Evolutionary conservation across 805 yeast species (phyloP).

Genomic region (Nakazawaea molendinolei): DNA sequence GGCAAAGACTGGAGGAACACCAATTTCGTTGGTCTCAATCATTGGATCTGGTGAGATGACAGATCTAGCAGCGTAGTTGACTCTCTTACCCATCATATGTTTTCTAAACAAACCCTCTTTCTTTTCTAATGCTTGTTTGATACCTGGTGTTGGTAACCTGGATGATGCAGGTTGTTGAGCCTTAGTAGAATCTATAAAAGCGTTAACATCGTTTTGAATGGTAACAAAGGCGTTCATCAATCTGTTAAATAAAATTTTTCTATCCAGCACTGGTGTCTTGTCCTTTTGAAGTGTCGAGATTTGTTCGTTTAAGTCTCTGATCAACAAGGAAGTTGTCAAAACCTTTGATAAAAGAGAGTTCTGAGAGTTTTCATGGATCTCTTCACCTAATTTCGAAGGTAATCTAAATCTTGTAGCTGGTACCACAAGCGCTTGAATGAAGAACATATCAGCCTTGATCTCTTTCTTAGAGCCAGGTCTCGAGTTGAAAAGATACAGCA

Average conservation of each 20-base stretch:
- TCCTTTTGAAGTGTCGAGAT: conserved; percentile 59
- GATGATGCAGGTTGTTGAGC: conserved; percentile 60
- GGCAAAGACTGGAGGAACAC: conserved; percentile 98
- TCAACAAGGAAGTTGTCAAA: conserved; percentile 70
- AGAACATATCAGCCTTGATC: conserved; percentile 74
- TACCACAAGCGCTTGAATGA: conserved; percentile 80
- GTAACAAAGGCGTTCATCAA: conserved; percentile 95
- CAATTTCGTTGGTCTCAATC: conserved; percentile 95
- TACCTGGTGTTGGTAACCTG: conserved; percentile 82
- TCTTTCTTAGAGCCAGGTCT: conserved; percentile 50
- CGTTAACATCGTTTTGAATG: conserved; percentile 90
- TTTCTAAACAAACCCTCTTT: conserved; percentile 97
- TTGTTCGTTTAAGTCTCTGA: conserved; percentile 86
- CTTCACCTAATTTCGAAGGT: conserved; percentile 96
- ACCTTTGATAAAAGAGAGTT: conserved; percentile 81
- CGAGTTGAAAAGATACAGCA: conserved; percentile 74
- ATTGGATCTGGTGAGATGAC: conserved; percentile 99
- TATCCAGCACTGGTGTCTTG: conserved; percentile 57
- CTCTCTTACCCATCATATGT: conserved; percentile 99
- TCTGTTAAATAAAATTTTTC: conserved; percentile 74
- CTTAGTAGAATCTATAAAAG: conserved; percentile 87
- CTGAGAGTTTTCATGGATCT: conserved; percentile 88
- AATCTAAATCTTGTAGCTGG: conserved; percentile 96
- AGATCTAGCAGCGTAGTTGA: conserved; percentile 97
- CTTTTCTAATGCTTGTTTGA: conserved; percentile 95